Percentiles rank a stretch among this genome's conserved stretches.
phyloP scores from a whole-genome alignment of 176 grass and related monocot genomes.

The Dactylis glomerata region DNA sequence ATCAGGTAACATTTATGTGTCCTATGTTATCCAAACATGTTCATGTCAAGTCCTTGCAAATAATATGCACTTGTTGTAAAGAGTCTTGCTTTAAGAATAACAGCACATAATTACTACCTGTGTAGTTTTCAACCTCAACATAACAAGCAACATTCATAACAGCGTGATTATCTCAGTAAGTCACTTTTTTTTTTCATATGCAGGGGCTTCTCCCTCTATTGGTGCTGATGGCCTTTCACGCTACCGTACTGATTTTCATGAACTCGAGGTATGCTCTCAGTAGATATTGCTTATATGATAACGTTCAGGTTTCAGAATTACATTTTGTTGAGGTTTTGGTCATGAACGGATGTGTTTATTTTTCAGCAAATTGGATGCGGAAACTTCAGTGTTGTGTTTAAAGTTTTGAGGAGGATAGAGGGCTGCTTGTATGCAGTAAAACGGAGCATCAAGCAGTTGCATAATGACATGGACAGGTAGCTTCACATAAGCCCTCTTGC shows the following conservation, averaged over 20 bases:
- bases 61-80: neutral
- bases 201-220: conserved; percentile 67
- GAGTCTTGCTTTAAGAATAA: neutral
- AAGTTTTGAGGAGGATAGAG: conserved; percentile 96
- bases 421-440: conserved; percentile 96
- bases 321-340: conserved; percentile 8
- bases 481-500: conserved; percentile 2
- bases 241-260: conserved; percentile 91
- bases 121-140: neutral
- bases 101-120: neutral
- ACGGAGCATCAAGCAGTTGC: conserved; percentile 66
- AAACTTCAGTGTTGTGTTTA: conserved; percentile 93
- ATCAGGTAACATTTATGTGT: conserved; percentile 47
- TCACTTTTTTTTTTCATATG: conserved; percentile 2
- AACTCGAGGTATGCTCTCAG: conserved; percentile 59
- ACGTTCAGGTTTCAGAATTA: neutral
- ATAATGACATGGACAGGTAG: conserved; percentile 90
- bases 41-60: neutral
- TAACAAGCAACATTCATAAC: neutral
- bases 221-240: conserved; percentile 80
- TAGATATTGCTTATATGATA: neutral
- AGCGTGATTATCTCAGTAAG: neutral
- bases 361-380: conserved; percentile 88
- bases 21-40: neutral
- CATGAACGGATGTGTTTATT: conserved; percentile 23